Base-by-base conservation (phyloP, 2,329 filamentous ascomycete species). In the Ophidiomyces ophidiicola region DNA sequence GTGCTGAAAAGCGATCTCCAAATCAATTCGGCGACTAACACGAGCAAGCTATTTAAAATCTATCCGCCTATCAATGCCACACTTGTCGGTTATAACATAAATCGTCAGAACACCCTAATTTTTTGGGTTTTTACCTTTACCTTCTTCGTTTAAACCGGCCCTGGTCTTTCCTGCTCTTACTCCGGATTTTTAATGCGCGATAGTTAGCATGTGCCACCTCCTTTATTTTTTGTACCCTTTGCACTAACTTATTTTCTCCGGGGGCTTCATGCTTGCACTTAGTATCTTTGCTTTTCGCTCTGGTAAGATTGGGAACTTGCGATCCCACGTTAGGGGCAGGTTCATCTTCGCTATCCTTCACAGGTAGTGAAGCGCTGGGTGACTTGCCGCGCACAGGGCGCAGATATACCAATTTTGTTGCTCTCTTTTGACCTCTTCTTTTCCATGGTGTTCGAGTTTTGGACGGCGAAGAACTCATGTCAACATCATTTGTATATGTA, bases 351-450 rank as follows among this genome's bases (percentile, higher is more conserved):
- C 48, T 42, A 10, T 49, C 46, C 6, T 51, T 44, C 8, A 35
- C 42, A 48, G 35, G 44, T 32, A 49, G 46, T 4, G 50, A 37
- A 34, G 54, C 51, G 2, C 52, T 45, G 33, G 54, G 57, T 23
- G 58, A 50, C 20, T 57, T 58, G 15, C 49, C 42, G 6, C 55
- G 47, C 2, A 59, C 55, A 1, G 66, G 66, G 32, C 58, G 61
- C 56, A 69, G 66, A 25, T 51, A 56, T 8, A 64, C 60, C 32
- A 59, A 50, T 36, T 61, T 57, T 1, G 66, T 69, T 4, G 63
- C 67, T 32, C 66, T 55, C 46, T 69, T 69, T 45, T 68, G 66
- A 1, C 64, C 65, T 47, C 62, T 67, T 52, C 68, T 69, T 50
- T 65, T 68, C 51, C 56, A 66, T 10, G 42, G 40, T n/a, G 42